Conservation (phyloP, 176 grass and related monocot genomes). For the Aegilops sharonensis region DNA sequence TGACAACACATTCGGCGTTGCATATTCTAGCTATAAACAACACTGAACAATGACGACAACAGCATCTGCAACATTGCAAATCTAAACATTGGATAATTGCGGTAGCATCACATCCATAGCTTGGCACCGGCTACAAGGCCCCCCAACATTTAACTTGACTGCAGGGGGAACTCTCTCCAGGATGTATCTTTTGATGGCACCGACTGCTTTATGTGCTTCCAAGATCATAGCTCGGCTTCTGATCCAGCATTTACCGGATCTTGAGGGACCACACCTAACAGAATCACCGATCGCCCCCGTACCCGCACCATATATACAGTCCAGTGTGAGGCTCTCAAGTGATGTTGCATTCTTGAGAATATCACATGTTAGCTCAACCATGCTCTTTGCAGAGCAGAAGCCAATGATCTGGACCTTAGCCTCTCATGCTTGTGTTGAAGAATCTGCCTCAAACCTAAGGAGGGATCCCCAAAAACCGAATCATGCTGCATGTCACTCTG, state of each 20-base stretch:
- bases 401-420: background rate
- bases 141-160: background rate
- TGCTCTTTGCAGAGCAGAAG: too few relatives aligned
- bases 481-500: too few relatives aligned
- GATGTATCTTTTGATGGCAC: background rate
- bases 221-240: background rate
- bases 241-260: background rate
- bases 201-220: background rate
- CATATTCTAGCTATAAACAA: too few relatives aligned
- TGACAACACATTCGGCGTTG: too few relatives aligned
- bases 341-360: background rate
- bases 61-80: too few relatives aligned
- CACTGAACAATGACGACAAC: too few relatives aligned
- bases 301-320: background rate
- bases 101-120: too few relatives aligned
- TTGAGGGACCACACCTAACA: background rate
- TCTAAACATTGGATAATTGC: too few relatives aligned
- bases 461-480: background rate
- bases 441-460: background rate
- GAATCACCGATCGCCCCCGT: too few relatives aligned
- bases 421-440: background rate
- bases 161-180: background rate
- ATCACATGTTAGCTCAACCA: too few relatives aligned
- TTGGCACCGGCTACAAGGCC: background rate
- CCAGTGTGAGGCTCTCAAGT: background rate